Conservation (phyloP, 73 alveolate genomes). For the Paramecium caudatum region DNA sequence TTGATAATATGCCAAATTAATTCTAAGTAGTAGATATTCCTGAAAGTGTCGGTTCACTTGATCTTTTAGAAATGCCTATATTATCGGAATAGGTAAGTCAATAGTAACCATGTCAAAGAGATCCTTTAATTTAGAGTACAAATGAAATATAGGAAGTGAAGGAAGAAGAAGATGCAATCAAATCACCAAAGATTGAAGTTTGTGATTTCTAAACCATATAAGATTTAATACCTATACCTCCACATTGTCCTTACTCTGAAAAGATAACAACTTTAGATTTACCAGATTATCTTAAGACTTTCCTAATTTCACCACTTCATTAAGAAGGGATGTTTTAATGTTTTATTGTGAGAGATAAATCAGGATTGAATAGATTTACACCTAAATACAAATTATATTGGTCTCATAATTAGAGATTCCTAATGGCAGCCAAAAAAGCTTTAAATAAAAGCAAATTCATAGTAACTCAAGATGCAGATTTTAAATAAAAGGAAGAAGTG, state of each 20-base stretch:
- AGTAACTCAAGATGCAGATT: slow-evolving; percentile 4
- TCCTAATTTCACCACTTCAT: neutral
- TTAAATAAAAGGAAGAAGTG: slow-evolving; percentile 27
- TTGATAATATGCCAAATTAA: too few species aligned
- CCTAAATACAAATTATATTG: slow-evolving; percentile 19
- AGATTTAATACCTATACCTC: slow-evolving; percentile 30
- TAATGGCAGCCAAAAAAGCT: neutral
- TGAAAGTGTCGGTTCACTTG: too few species aligned
- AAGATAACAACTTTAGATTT: neutral
- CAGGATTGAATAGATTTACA: slow-evolving; percentile 55
- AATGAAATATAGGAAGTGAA: too few species aligned
- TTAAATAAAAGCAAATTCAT: neutral
- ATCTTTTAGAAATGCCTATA: too few species aligned
- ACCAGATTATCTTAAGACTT: slow-evolving; percentile 12
- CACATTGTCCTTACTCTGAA: slow-evolving; percentile 49
- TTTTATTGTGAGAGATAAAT: slow-evolving; percentile 11
- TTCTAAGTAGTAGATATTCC: too few species aligned
- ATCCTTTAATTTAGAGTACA: too few species aligned
- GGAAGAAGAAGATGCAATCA: too few species aligned
- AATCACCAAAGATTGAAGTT: too few species aligned
- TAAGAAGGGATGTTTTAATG: slow-evolving; percentile 45
- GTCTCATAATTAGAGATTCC: neutral
- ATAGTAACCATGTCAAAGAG: too few species aligned
- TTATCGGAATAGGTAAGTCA: too few species aligned
- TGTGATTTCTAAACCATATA: neutral